A percentile compares a stretch with the other conserved stretches of the same genome.
These are phyloP conservation scores for Circinella umbellata DNA, from an alignment of 371 early-diverging fungal genomes.

Conservation along the genomic window DNA sequence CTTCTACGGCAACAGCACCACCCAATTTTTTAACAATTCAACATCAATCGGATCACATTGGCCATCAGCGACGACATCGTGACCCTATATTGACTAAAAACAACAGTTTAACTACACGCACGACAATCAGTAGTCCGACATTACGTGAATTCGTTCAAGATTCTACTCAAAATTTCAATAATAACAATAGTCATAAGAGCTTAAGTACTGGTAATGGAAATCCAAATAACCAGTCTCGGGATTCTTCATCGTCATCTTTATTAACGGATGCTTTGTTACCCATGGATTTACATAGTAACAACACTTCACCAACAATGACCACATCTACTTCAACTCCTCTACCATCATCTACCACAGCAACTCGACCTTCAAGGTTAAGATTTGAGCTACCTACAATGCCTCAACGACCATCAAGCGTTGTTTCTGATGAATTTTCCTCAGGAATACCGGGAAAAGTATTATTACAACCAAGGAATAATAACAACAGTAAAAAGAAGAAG, in stretches of 20 bases:
- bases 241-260: conserved; percentile 10
- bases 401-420: conserved; percentile 13
- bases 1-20: too few species aligned
- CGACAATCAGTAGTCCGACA: not conserved
- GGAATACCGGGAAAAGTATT: not conserved
- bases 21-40: not conserved
- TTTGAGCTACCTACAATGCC: conserved; percentile 30
- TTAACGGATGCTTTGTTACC: conserved; percentile 31
- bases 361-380: conserved; percentile 28
- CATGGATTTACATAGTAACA: conserved; percentile 10
- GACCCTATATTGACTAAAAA: not conserved
- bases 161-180: not conserved
- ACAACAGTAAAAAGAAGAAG: conserved; percentile 6
- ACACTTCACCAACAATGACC: not conserved
- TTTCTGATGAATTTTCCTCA: not conserved
- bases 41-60: not conserved
- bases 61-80: not conserved
- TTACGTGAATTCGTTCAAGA: conserved; percentile 1
- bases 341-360: conserved; percentile 2
- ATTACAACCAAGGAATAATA: not conserved
- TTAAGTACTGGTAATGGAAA: too few species aligned
- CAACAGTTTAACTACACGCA: not conserved
- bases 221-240: not conserved
- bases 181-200: not conserved
- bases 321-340: conserved; percentile 2